phyloP scores from a whole-genome alignment of 2,329 filamentous ascomycete species.

The Catunica adiposa region DNA sequence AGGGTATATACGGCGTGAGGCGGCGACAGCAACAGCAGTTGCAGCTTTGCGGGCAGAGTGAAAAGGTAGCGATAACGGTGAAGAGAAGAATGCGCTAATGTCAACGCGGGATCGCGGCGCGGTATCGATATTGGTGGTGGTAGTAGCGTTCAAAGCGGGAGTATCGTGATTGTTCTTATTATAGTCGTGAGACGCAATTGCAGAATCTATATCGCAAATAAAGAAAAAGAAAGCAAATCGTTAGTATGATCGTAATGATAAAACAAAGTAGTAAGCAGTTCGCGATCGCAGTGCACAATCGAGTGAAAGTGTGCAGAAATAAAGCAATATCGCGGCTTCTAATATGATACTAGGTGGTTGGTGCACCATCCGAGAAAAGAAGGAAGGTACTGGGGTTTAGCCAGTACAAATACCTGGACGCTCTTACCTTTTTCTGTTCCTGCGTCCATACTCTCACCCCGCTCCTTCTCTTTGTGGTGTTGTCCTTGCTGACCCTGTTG shows the following conservation, averaged over 20 bases:
- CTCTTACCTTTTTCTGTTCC: conserved; percentile 1
- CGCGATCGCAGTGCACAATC: neutral
- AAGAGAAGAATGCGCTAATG: conserved; percentile 41
- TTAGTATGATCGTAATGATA: neutral
- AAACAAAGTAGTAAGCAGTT: neutral
- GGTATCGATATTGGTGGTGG: neutral
- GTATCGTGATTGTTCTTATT: no score
- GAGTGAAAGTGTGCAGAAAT: neutral
- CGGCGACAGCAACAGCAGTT: conserved; percentile 10
- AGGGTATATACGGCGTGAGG: conserved; percentile 8
- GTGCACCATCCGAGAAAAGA: neutral
- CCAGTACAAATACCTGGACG: neutral
- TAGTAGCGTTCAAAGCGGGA: neutral
- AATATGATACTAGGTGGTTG: neutral
- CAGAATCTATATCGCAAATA: neutral
- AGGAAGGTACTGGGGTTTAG: neutral
- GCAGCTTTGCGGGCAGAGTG: conserved; percentile 13
- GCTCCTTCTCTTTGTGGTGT: neutral
- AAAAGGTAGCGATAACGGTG: conserved; percentile 27
- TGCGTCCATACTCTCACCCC: neutral
- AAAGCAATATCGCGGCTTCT: no score
- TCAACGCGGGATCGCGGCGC: conserved; percentile 22
- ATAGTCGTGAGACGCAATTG: neutral
- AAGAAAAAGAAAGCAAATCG: neutral
- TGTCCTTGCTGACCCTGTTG: neutral